A percentile compares a stretch with the other conserved stretches of the same genome.
phyloP scores from a whole-genome alignment of 148 eudicot species.

The Vaccinium myrtillus region DNA sequence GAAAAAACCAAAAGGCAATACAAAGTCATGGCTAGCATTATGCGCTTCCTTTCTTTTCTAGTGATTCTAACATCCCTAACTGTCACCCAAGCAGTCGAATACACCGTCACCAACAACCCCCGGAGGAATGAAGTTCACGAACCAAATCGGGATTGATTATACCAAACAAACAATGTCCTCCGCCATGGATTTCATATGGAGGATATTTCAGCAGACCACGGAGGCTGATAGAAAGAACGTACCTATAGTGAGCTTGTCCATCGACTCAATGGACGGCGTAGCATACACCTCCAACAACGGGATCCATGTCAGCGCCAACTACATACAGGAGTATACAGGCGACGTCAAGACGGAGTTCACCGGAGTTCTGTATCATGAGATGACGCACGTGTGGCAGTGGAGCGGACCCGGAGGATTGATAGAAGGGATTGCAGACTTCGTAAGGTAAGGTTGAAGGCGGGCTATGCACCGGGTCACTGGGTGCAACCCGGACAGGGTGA shows the following conservation, averaged over 20 bases:
- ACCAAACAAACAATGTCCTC: slow-evolving; percentile 13
- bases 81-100: too few relatives aligned
- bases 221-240: slow-evolving; percentile 17
- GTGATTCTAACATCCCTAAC: too few relatives aligned
- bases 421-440: slow-evolving; percentile 39
- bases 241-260: neutral
- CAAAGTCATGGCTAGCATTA: too few relatives aligned
- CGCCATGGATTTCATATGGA: slow-evolving; percentile 31
- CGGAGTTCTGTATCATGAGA: slow-evolving; percentile 46
- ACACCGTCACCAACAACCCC: slow-evolving; percentile 33
- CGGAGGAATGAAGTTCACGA: slow-evolving; percentile 27
- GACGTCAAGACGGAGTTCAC: slow-evolving; percentile 32
- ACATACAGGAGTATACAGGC: slow-evolving; percentile 22
- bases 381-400: slow-evolving; percentile 52
- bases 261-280: neutral
- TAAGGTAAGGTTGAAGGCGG: slow-evolving; percentile 35
- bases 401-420: slow-evolving; percentile 27
- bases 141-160: slow-evolving; percentile 30
- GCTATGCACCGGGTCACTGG: slow-evolving; percentile 24
- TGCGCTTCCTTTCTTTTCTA: too few relatives aligned
- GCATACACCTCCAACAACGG: neutral
- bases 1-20: too few relatives aligned
- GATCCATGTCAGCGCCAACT: slow-evolving; percentile 16
- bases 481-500: slow-evolving; percentile 35
- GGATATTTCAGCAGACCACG: slow-evolving; percentile 24